Conservation (phyloP, 768 basidiomycete species). For the Cyathus striatus region DNA sequence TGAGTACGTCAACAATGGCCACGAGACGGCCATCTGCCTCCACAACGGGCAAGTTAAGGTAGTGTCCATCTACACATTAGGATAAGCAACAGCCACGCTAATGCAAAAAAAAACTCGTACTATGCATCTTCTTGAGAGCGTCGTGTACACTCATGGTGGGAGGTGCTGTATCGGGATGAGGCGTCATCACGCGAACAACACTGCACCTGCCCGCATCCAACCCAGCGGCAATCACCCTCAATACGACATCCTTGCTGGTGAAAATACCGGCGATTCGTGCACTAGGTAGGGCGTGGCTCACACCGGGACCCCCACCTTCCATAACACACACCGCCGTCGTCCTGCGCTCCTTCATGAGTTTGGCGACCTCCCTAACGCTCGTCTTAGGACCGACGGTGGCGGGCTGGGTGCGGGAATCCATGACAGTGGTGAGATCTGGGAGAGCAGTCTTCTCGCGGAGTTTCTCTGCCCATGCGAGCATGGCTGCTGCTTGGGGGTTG, state of each 20-base stretch:
- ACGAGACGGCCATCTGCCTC: slow-evolving; percentile 88
- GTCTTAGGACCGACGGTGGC: slow-evolving; percentile 92
- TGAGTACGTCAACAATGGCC: slow-evolving; percentile 97
- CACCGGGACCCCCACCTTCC: too few relatives aligned
- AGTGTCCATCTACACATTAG: slow-evolving; percentile 74
- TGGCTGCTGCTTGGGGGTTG: slow-evolving; percentile 95
- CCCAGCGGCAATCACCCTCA: slow-evolving; percentile 96
- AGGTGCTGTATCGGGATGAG: slow-evolving; percentile 94
- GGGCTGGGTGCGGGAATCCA: slow-evolving; percentile 91
- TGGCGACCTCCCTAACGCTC: slow-evolving; percentile 89
- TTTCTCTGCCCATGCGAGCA: slow-evolving; percentile 96
- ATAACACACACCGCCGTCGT: slow-evolving; percentile 99
- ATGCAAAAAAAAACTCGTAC: slow-evolving; percentile 41
- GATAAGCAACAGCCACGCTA: background rate
- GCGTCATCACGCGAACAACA: slow-evolving; percentile 98
- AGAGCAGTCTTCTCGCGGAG: slow-evolving; percentile 94
- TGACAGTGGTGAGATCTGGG: slow-evolving; percentile 91
- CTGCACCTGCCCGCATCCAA: slow-evolving; percentile 89
- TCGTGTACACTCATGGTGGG: slow-evolving; percentile 92
- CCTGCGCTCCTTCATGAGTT: slow-evolving; percentile 91
- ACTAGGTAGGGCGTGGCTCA: too few relatives aligned
- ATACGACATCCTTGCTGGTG: slow-evolving; percentile 97
- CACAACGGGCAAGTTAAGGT: slow-evolving; percentile 94
- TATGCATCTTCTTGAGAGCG: slow-evolving; percentile 98
- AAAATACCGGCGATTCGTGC: slow-evolving; percentile 94